Evolutionary conservation across 1,139 yeast species (phyloP).

Genomic region (Blastobotrys indianensis): DNA sequence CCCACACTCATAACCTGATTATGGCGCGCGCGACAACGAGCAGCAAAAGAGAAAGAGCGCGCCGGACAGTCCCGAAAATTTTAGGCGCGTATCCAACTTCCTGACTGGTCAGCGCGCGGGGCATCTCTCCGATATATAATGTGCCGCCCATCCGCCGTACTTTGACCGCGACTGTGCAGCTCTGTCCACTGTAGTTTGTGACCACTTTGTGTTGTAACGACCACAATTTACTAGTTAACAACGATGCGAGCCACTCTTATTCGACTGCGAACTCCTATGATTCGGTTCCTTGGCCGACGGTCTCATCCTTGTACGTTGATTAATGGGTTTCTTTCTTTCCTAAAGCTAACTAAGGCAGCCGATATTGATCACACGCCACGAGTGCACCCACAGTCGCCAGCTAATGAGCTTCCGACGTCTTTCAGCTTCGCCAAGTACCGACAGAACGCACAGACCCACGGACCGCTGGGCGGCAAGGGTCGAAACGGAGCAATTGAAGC

Average conservation of each 20-base stretch:
- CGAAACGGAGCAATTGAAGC: slow-evolving; percentile 32
- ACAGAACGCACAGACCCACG: slow-evolving; percentile 40
- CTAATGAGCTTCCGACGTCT: slow-evolving; percentile 41
- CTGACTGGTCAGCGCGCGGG: too few species aligned
- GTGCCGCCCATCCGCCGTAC: too few species aligned
- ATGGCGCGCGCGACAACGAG: too few species aligned
- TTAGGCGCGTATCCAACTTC: too few species aligned
- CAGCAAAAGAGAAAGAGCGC: too few species aligned
- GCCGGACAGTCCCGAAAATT: too few species aligned
- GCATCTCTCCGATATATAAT: too few species aligned
- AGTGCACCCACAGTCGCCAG: slow-evolving; percentile 45
- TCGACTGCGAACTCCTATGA: slow-evolving; percentile 34
- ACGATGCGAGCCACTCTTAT: slow-evolving; percentile 30
- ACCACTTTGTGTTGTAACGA: too few species aligned
- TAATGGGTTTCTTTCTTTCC: background rate
- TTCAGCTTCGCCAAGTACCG: slow-evolving; percentile 39
- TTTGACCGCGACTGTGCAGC: too few species aligned
- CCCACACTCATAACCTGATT: too few species aligned
- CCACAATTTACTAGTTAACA: background rate
- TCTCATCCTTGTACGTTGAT: slow-evolving; percentile 16
- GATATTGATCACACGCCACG: slow-evolving; percentile 36
- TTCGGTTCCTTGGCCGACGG: slow-evolving; percentile 38
- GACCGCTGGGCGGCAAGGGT: slow-evolving; percentile 30
- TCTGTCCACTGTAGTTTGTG: too few species aligned
- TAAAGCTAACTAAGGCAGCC: slow-evolving; percentile 10